Percentiles rank a stretch among this genome's conserved stretches.
phyloP scores from a whole-genome alignment of 139 green algal genomes.

The Tetraselmis chui region DNA sequence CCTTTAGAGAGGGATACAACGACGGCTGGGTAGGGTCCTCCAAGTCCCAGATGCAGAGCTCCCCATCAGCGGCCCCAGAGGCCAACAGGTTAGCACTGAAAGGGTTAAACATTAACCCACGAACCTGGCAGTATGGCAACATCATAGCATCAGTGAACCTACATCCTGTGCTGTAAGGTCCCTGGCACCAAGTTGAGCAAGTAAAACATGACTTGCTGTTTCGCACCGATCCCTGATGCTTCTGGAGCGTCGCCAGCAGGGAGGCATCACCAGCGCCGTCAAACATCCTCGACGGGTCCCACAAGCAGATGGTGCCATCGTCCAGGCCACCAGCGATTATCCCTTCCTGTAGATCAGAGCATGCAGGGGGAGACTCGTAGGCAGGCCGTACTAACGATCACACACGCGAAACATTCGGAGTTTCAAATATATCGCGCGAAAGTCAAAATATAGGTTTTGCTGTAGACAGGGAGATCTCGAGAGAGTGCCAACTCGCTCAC shows the following conservation, averaged over 20 bases:
- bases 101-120: conserved; percentile 89
- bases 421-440: too few species aligned
- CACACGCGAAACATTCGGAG: too few species aligned
- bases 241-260: conserved; percentile 70
- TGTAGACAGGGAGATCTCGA: background rate
- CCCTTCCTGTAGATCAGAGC: conserved; percentile 53
- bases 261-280: conserved; percentile 28
- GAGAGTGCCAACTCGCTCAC: background rate
- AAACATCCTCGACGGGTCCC: conserved; percentile 78
- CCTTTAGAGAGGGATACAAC: conserved; percentile 47
- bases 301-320: conserved; percentile 86
- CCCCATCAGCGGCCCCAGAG: conserved; percentile 78
- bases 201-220: too few species aligned
- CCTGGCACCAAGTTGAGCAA: background rate
- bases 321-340: conserved; percentile 87
- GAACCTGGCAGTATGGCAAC: conserved; percentile 47
- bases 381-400: too few species aligned
- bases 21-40: conserved; percentile 66
- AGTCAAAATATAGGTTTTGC: too few species aligned
- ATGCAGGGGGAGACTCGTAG: too few species aligned
- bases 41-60: conserved; percentile 96
- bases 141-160: background rate
- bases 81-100: conserved; percentile 89
- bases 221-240: conserved; percentile 72
- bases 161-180: too few species aligned